Evolutionary conservation across 2,329 filamentous ascomycete species (phyloP), one percentile per base, ranked within the genome.

Genomic region (Septoria linicola): DNA sequence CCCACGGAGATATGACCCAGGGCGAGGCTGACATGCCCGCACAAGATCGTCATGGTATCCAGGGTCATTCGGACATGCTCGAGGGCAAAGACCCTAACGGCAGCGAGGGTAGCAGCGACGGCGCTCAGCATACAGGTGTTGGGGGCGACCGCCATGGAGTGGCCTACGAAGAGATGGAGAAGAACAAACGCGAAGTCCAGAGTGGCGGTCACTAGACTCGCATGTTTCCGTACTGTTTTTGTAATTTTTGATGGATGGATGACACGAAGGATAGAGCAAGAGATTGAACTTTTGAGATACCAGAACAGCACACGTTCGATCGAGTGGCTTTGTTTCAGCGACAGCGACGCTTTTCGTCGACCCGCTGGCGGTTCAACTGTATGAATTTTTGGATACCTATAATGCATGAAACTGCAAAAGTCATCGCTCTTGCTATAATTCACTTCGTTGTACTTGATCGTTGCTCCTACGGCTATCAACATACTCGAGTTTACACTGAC

Each of bases 21-120:
- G 74, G 79, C 56, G 81, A 83, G 54, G 76, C 80, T 63, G 73
- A 78, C 25, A 73, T 85, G 46, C 85, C 87, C 13, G 82, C 87
- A 65, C 76, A 76, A 36, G 76, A 83, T 23, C 77, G 82, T 49
- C 85, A 90, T 68, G 87, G 66, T 49, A 68, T 68, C 41, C 54
- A 57, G 35, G 80, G 85, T 67, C 87, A 90, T 68, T 81, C 80
- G 66, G 75, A 84, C 62, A 81, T 87, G 76, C 71, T 83, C 25
- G 79, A 81, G 64, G 80, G 78, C 61, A 75, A 78, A 70, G 73
- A 74, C 59, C 68, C 76, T 20, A 71, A 74, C 48, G 72, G 74
- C 55, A 64, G 63, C 51, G 70, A 72, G 55, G 65, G 40, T 37
- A 67, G 66, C 62, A 69, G 68, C 42, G 32, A 47, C 23, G 71